phyloP scores from a whole-genome alignment of 768 basidiomycete genomes.

The Phylloporus scabripes region DNA sequence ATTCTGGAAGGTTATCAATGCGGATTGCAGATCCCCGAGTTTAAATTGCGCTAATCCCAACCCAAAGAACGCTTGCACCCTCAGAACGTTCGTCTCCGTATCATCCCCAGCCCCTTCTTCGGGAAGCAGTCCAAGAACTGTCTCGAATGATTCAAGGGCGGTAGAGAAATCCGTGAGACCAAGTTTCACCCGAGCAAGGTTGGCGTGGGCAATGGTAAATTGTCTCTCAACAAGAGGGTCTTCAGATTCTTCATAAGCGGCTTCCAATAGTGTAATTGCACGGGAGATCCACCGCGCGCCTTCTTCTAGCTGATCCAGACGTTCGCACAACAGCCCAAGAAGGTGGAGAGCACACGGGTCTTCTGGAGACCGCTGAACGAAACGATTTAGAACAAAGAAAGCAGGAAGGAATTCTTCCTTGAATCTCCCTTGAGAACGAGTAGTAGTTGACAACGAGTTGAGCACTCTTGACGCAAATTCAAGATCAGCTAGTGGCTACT shows the following conservation, averaged over 20 bases:
- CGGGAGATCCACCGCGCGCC: constrained; percentile 52
- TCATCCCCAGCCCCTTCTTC: constrained; percentile 38
- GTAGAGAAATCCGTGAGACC: constrained; percentile 50
- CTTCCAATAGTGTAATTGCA: constrained; percentile 73
- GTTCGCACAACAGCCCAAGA: constrained; percentile 79
- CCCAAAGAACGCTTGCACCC: constrained; percentile 63
- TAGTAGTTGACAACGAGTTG: constrained; percentile 27
- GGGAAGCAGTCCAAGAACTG: constrained; percentile 61
- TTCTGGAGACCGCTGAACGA: constrained; percentile 56
- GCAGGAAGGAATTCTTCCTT: constrained; percentile 59
- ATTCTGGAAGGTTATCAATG: constrained; percentile 61
- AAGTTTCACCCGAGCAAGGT: constrained; percentile 73
- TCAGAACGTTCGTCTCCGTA: constrained; percentile 37
- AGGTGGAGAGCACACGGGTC: constrained; percentile 80
- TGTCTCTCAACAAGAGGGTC: constrained; percentile 69
- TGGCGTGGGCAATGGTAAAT: constrained; percentile 78
- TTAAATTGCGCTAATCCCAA: constrained; percentile 69
- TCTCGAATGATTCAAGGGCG: constrained; percentile 67
- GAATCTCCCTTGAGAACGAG: constrained; percentile 16
- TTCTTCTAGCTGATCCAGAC: constrained; percentile 63
- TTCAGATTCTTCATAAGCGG: constrained; percentile 83
- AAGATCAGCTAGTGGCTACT: constrained; percentile 75
- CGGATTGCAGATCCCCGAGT: constrained; percentile 53
- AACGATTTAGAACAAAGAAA: constrained; percentile 78
- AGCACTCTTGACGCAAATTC: constrained; percentile 66